Evolutionary conservation across 2,329 filamentous ascomycete species (phyloP), one percentile per base, ranked within the genome.

Genomic region (Rachicladosporium sp.): DNA sequence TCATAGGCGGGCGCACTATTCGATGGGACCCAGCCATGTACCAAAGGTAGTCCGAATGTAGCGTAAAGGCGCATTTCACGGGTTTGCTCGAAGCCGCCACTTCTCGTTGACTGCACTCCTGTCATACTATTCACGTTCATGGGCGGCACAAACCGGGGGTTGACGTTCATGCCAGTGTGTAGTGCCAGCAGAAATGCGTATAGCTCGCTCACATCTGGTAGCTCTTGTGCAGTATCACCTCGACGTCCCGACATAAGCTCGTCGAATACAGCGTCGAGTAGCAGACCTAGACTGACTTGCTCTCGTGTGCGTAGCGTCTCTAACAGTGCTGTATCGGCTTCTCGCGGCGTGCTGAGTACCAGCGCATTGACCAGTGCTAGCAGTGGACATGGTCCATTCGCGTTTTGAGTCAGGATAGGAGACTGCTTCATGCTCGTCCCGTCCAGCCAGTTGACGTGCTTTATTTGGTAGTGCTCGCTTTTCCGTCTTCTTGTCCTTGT

Each of bases 131-230:
- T 58, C 37, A 64, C 53, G 15, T 59, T 44, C 0, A 46, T 48
- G 0, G 55, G 47, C 2, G 84, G 72, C 6, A 93, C 71, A 47
- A 94, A 91, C 12, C 82, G 77, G 2, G 91, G 91, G 48, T 98
- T 98, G 42, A 96, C 89, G 53, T 96, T 98, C 84, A 98, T 94
- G 30, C 91, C 91, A 0, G 88, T 96, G 51, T 95, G 86, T 2
- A 98, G 66, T 33, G 85, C 83, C 41, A 91, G 76, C 2, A 98
- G 67, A 54, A 98, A 98, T 5, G 73, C 71, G 58, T 94, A 93
- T 1, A 98, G 69, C 43, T 94, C 88, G 29, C 80, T 74, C 7
- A 96, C 81, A 56, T 96, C 91, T 0, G 89, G 89, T 15, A 96
- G 63, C 10, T 76, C 68, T 41, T 69, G 66, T 1, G 71, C 71